A percentile compares a stretch with the other conserved stretches of the same genome.
These are phyloP conservation scores for Linnemannia hyalina DNA, from an alignment of 192 early-diverging fungal genomes.

Conservation along the genomic window DNA sequence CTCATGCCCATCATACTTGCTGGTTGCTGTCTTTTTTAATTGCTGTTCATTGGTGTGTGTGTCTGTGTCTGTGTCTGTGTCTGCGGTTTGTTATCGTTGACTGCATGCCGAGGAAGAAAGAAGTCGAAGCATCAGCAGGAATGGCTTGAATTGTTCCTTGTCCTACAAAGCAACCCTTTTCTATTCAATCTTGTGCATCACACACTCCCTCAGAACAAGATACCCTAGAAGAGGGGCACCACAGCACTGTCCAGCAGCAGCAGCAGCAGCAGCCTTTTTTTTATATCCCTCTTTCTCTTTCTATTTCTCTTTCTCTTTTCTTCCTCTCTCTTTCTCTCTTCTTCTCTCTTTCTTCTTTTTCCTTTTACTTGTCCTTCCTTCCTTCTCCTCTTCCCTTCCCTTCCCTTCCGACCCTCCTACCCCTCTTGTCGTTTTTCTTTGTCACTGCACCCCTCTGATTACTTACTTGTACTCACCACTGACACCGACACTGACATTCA, in stretches of 20 bases:
- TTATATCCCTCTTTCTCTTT: background rate
- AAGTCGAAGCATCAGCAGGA: too few species aligned
- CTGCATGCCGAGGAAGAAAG: too few species aligned
- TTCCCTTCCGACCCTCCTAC: background rate
- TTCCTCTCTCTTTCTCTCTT: background rate
- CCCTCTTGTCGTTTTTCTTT: slow-evolving; percentile 11
- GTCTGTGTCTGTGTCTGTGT: too few species aligned
- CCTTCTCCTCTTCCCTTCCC: background rate
- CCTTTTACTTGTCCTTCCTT: background rate
- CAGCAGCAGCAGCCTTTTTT: background rate
- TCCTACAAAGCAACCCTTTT: too few species aligned
- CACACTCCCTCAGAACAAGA: too few species aligned
- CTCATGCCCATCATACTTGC: too few species aligned
- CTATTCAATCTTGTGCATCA: too few species aligned
- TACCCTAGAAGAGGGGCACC: background rate
- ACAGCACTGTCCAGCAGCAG: background rate
- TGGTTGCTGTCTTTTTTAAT: too few species aligned
- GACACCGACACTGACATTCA: background rate
- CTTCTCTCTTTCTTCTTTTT: background rate
- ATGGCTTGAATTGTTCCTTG: too few species aligned
- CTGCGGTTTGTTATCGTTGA: too few species aligned
- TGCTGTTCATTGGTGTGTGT: too few species aligned
- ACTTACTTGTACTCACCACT: background rate
- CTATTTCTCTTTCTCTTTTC: background rate
- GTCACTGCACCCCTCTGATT: background rate